phyloP scores from a whole-genome alignment of 306 rosid species.

The Pachyrhizus erosus region DNA sequence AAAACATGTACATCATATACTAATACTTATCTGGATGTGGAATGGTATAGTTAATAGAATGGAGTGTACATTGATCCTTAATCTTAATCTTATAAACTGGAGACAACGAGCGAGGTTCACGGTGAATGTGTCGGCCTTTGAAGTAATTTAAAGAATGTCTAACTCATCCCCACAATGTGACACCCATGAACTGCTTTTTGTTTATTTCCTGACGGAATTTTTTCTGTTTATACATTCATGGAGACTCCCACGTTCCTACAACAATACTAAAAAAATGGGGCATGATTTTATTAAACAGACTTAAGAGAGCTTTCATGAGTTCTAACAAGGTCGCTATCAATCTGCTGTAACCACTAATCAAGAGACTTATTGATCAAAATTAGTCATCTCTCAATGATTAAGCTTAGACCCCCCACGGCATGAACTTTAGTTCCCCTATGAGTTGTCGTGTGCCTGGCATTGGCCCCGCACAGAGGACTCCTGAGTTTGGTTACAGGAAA shows the following conservation, averaged over 20 bases:
- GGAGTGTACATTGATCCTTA: slow-evolving; percentile 9
- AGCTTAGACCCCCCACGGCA: slow-evolving; percentile 42
- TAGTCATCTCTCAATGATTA: slow-evolving; percentile 50
- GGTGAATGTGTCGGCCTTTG: slow-evolving; percentile 53
- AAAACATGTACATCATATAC: not conserved
- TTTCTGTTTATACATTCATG: slow-evolving; percentile 27
- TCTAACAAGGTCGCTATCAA: not conserved
- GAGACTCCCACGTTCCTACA: slow-evolving; percentile 56
- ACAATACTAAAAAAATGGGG: not conserved
- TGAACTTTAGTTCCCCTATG: slow-evolving; percentile 45
- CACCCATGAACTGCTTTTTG: slow-evolving; percentile 36
- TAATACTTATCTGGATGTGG: not conserved
- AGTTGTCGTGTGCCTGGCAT: slow-evolving; percentile 59
- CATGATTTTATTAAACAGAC: not conserved
- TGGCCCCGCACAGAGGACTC: slow-evolving; percentile 62
- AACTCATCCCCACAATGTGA: slow-evolving; percentile 58
- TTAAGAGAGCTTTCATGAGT: not conserved
- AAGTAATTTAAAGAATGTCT: slow-evolving; percentile 41
- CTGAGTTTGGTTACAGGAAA: slow-evolving; percentile 54
- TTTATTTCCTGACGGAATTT: slow-evolving; percentile 47
- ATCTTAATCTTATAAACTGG: not conserved
- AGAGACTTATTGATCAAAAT: slow-evolving; percentile 33
- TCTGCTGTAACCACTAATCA: not conserved
- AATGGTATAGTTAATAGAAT: not conserved
- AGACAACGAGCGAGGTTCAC: slow-evolving; percentile 55